phyloP scores from a whole-genome alignment of 257 asterid genomes.

The Scutellaria baicalensis region DNA sequence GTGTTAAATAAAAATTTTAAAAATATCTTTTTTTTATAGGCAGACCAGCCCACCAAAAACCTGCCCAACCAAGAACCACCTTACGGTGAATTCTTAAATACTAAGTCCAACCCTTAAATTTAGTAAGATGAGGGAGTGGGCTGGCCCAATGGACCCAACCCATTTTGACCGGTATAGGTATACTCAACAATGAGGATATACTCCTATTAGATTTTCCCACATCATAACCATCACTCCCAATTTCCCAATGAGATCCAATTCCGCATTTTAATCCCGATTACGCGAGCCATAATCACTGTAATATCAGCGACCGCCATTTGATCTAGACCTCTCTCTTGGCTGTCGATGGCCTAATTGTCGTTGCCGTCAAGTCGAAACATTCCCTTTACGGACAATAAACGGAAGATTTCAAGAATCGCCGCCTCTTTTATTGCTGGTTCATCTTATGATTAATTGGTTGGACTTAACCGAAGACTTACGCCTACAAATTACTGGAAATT shows the following conservation, averaged over 20 bases:
- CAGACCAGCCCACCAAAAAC: too few species aligned
- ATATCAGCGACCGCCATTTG: not conserved
- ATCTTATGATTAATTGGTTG: not conserved
- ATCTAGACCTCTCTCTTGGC: not conserved
- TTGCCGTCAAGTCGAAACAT: not conserved
- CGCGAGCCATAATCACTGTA: not conserved
- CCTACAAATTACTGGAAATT: not conserved
- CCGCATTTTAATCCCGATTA: not conserved
- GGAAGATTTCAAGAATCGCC: too few species aligned
- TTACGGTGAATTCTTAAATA: too few species aligned
- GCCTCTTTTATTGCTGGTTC: not conserved
- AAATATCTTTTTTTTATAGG: too few species aligned
- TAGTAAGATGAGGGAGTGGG: too few species aligned
- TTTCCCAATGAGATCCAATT: not conserved
- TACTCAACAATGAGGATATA: too few species aligned
- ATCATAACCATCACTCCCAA: not conserved
- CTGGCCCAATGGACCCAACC: too few species aligned
- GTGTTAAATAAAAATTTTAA: too few species aligned
- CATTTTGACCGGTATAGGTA: too few species aligned
- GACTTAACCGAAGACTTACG: not conserved
- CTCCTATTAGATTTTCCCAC: not conserved
- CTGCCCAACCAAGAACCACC: too few species aligned
- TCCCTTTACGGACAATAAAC: too few species aligned
- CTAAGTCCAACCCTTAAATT: too few species aligned
- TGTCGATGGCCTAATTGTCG: not conserved